Percentiles rank a stretch among this genome's conserved stretches.
These are phyloP conservation scores for Penicillium atrosanguineum DNA, from an alignment of 495 filamentous ascomycete species.

Conservation along the genomic window DNA sequence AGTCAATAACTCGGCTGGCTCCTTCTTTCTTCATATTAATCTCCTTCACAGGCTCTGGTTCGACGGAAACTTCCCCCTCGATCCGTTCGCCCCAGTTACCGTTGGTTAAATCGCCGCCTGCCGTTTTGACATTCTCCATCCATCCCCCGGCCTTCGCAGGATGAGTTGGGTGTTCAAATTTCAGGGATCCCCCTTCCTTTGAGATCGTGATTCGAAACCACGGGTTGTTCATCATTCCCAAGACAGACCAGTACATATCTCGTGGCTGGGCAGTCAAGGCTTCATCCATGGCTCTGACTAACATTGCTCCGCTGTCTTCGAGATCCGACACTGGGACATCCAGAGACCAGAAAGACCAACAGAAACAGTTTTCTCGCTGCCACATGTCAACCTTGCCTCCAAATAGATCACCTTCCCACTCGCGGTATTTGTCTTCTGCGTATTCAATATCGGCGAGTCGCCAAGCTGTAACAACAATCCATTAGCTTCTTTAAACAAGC, in stretches of 20 bases:
- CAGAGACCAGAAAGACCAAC: slow-evolving; percentile 93
- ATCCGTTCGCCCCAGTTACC: slow-evolving; percentile 83
- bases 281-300: slow-evolving; percentile 91
- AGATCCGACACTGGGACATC: slow-evolving; percentile 66
- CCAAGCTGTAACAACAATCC: slow-evolving; percentile 55
- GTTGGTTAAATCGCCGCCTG: slow-evolving; percentile 77
- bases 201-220: slow-evolving; percentile 86
- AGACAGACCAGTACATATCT: slow-evolving; percentile 96
- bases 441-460: slow-evolving; percentile 77
- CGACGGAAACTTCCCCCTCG: slow-evolving; percentile 53
- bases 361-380: slow-evolving; percentile 79
- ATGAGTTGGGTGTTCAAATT: slow-evolving; percentile 90
- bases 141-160: slow-evolving; percentile 82
- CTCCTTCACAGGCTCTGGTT: slow-evolving; percentile 52
- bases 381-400: slow-evolving; percentile 80
- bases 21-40: slow-evolving; percentile 79
- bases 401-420: slow-evolving; percentile 63
- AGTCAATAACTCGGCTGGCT: slow-evolving; percentile 58
- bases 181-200: slow-evolving; percentile 62
- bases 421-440: slow-evolving; percentile 82
- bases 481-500: background rate
- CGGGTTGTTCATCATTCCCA: slow-evolving; percentile 99
- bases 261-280: slow-evolving; percentile 81
- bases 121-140: slow-evolving; percentile 95
- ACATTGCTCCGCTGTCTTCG: slow-evolving; percentile 62